These are phyloP conservation scores for Boletus patriciae DNA, from an alignment of 768 basidiomycete genomes.

Conservation along the genomic window DNA sequence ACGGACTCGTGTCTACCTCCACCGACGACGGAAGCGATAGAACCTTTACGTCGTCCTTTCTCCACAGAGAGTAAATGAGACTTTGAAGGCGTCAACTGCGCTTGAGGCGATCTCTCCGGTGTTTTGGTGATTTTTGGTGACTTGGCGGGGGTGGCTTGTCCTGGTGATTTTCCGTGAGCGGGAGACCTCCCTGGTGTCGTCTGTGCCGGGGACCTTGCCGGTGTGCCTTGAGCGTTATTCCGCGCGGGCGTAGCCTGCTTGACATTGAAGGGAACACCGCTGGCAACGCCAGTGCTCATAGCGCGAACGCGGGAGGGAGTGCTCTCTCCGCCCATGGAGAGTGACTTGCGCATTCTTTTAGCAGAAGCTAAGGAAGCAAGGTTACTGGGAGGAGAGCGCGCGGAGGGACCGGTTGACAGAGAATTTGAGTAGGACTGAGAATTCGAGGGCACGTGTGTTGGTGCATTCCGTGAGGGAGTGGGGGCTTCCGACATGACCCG, in stretches of 20 bases:
- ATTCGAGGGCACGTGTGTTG: constrained; percentile 20
- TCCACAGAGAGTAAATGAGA: constrained; percentile 15
- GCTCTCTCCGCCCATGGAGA: constrained; percentile 23
- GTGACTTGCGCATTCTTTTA: constrained; percentile 29
- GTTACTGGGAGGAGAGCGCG: constrained; percentile 37
- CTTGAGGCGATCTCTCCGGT: constrained; percentile 21
- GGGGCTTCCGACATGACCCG: constrained; percentile 47
- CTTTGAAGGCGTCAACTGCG: constrained; percentile 23
- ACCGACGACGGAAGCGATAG: constrained; percentile 18
- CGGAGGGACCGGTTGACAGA: constrained; percentile 20
- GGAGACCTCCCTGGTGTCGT: constrained; percentile 22
- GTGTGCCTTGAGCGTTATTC: constrained; percentile 14
- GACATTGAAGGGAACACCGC: not conserved
- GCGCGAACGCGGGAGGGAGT: constrained; percentile 17
- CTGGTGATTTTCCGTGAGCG: constrained; percentile 19
- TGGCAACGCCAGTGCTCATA: constrained; percentile 17
- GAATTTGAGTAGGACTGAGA: constrained; percentile 30
- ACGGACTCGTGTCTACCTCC: constrained; percentile 18
- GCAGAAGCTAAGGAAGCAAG: constrained; percentile 43
- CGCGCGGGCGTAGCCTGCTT: constrained; percentile 21
- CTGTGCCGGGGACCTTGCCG: constrained; percentile 15
- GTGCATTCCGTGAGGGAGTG: constrained; percentile 28
- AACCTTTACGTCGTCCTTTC: constrained; percentile 22
- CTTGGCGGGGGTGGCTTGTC: constrained; percentile 22
- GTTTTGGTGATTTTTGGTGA: constrained; percentile 24